Conservation (phyloP, 139 green algal genomes). For the Diplosphaera chodatii region DNA sequence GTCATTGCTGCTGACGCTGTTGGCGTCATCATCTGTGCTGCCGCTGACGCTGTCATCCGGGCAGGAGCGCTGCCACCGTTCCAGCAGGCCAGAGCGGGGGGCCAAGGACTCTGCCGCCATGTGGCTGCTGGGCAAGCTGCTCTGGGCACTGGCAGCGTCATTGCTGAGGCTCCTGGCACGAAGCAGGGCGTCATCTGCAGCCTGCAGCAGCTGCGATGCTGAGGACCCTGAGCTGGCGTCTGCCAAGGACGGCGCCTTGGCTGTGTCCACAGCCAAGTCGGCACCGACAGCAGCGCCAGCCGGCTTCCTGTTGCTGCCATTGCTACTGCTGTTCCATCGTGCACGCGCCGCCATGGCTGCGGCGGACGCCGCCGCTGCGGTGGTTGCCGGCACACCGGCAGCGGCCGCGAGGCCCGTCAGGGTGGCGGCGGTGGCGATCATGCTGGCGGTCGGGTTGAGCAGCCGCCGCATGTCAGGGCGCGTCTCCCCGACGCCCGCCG, state of each 20-base stretch:
- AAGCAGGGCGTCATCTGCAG: neutral
- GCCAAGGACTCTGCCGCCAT: too few relatives aligned
- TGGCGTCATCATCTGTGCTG: neutral
- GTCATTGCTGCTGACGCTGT: neutral
- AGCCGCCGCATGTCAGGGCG: neutral
- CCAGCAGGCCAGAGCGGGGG: neutral
- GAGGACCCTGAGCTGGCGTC: neutral
- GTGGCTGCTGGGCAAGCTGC: neutral
- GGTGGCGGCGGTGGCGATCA: neutral
- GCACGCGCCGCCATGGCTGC: neutral
- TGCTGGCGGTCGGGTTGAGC: neutral
- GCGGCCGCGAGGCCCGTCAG: neutral
- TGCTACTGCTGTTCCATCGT: neutral
- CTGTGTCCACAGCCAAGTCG: too few relatives aligned
- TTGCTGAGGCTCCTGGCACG: neutral
- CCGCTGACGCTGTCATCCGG: too few relatives aligned
- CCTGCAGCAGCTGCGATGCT: neutral
- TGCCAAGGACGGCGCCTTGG: neutral
- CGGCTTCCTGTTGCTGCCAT: neutral
- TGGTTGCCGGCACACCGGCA: neutral
- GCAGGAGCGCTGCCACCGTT: neutral
- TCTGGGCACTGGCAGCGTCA: neutral
- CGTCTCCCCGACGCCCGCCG: neutral
- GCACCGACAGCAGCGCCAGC: neutral
- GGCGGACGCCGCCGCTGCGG: neutral